phyloP scores from a whole-genome alignment of 2,329 filamentous ascomycete species.

The Fusarium scirpi region DNA sequence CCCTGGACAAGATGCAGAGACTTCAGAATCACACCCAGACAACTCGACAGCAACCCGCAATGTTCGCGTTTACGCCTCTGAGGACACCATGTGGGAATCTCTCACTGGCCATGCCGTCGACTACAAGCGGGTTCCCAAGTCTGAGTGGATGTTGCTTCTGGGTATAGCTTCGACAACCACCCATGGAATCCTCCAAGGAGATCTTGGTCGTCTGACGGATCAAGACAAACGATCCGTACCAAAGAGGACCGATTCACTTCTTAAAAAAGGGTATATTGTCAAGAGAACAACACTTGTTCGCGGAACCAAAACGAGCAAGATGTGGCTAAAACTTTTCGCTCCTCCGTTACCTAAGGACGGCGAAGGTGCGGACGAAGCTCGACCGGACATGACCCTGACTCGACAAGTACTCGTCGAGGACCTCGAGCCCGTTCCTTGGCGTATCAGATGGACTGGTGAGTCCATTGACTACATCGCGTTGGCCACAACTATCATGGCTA shows the following conservation, averaged over 20 bases:
- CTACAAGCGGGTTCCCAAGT: conserved; percentile 67
- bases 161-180: conserved; percentile 67
- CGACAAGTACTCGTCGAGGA: conserved; percentile 56
- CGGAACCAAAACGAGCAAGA: conserved; percentile 71
- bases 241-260: conserved; percentile 69
- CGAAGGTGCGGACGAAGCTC: conserved; percentile 42
- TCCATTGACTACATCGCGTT: conserved; percentile 70
- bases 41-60: not conserved
- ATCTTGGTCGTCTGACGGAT: conserved; percentile 67
- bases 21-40: not conserved
- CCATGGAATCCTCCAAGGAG: conserved; percentile 70
- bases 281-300: conserved; percentile 70
- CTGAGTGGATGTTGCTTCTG: conserved; percentile 69
- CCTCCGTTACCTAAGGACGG: conserved; percentile 57
- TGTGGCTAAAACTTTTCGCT: conserved; percentile 69
- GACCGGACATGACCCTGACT: conserved; percentile 55
- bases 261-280: conserved; percentile 70
- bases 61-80: conserved; percentile 61
- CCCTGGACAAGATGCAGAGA: conserved; percentile 18
- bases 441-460: conserved; percentile 66
- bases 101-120: conserved; percentile 70
- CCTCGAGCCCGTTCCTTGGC: conserved; percentile 68
- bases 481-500: conserved; percentile 67
- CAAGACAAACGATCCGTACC: conserved; percentile 75
- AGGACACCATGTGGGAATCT: conserved; percentile 69